Percentiles rank a stretch among this genome's conserved stretches.
Conservation (phyloP, 169 alveolate genomes). For the Perkinsus marinus region DNA sequence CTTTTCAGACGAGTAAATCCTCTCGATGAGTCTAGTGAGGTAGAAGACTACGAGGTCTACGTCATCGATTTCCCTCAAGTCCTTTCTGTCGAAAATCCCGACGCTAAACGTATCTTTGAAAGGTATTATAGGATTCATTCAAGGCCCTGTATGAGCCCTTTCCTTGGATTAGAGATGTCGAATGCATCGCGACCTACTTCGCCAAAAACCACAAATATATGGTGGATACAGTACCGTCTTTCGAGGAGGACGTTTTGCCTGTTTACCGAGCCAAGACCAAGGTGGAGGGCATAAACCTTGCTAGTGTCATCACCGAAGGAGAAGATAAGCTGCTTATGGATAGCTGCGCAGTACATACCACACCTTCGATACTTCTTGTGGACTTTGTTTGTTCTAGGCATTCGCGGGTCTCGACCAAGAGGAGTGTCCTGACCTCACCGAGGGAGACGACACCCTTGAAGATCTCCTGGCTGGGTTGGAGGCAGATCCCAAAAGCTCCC, state of each 20-base stretch:
- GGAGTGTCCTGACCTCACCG: neutral
- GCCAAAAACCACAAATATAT: conserved; percentile 38
- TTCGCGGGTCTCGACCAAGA: neutral
- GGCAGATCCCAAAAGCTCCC: neutral
- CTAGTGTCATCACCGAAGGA: neutral
- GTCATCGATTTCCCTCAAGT: conserved; percentile 93
- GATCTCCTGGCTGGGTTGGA: neutral
- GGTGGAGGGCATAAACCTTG: neutral
- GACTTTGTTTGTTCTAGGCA: neutral
- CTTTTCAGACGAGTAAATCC: neutral
- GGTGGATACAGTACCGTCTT: neutral
- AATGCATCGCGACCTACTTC: conserved; percentile 75
- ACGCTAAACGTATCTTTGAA: conserved; percentile 82
- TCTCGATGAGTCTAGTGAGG: neutral
- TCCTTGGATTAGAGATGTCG: conserved; percentile 63
- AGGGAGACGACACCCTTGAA: neutral
- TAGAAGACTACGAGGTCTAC: conserved; percentile 26
- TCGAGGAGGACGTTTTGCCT: neutral
- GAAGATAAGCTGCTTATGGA: neutral
- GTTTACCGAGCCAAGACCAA: neutral
- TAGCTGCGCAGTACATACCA: neutral
- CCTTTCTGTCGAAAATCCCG: conserved; percentile 80
- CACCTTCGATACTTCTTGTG: neutral
- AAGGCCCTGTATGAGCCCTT: no score
- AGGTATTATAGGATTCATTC: neutral